These are phyloP conservation scores for Dendrobium catenatum DNA, from an alignment of 106 monocot species.

Conservation along the genomic window DNA sequence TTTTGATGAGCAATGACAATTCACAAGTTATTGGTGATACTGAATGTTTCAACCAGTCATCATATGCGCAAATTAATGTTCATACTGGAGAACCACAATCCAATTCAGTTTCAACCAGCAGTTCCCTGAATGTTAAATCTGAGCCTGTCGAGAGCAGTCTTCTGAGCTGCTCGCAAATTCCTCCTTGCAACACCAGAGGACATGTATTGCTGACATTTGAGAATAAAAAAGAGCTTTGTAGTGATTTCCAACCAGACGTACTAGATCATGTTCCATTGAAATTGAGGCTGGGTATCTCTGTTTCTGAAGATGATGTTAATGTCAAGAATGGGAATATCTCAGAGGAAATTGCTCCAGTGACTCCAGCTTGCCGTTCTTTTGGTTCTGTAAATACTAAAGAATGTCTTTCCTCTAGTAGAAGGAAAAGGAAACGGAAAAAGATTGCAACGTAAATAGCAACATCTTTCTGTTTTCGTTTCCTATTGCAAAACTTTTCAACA, in stretches of 20 bases:
- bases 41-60: background rate
- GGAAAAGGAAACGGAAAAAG: background rate
- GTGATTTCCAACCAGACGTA: conserved; percentile 20
- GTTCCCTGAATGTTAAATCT: conserved; percentile 14
- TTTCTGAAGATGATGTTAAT: background rate
- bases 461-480: background rate
- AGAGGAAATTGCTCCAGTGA: background rate
- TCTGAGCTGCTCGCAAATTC: background rate
- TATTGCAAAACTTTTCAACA: background rate
- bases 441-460: background rate
- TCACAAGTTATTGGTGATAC: background rate
- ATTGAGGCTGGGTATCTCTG: conserved; percentile 20
- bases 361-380: background rate
- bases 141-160: conserved; percentile 20
- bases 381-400: conserved; percentile 5
- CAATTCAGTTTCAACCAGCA: conserved; percentile 9
- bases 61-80: conserved; percentile 11
- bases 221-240: conserved; percentile 18
- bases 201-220: background rate
- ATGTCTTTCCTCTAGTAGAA: background rate
- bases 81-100: background rate
- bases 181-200: background rate
- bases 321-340: background rate
- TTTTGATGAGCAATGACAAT: background rate
- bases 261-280: conserved; percentile 46